These are phyloP conservation scores for Erysimum pusillum DNA, from an alignment of 441 rosid species.

Conservation along the genomic window DNA sequence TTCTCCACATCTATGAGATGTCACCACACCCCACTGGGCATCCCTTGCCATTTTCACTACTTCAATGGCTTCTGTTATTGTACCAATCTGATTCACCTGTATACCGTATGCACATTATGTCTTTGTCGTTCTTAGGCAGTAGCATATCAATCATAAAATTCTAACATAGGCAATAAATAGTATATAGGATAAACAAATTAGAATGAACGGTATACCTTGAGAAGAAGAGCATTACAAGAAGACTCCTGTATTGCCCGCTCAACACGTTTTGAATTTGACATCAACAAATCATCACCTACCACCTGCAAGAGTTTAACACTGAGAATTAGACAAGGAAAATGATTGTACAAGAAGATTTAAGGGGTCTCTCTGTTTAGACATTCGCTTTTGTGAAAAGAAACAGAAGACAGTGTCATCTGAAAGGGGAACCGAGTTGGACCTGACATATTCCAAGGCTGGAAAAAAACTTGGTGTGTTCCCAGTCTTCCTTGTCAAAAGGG, in stretches of 20 bases:
- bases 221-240: conserved; percentile 91
- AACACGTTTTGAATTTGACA: conserved; percentile 88
- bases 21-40: conserved; percentile 90
- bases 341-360: not conserved
- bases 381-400: not conserved
- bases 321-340: conserved; percentile 21
- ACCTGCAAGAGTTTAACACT: conserved; percentile 62
- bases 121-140: conserved; percentile 1
- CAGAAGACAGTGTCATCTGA: conserved; percentile 9
- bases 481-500: conserved; percentile 98
- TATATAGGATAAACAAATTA: conserved; percentile 7
- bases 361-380: not conserved
- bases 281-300: conserved; percentile 86
- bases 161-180: not conserved
- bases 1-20: conserved; percentile 92
- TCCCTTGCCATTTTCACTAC: conserved; percentile 90
- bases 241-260: conserved; percentile 84
- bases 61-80: conserved; percentile 92
- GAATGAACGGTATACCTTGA: conserved; percentile 64
- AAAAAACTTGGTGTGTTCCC: conserved; percentile 87
- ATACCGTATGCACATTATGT: conserved; percentile 16
- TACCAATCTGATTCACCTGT: conserved; percentile 96
- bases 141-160: conserved; percentile 28
- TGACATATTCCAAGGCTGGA: conserved; percentile 90
- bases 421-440: conserved; percentile 58